Percentiles rank a stretch among this genome's conserved stretches.
Evolutionary conservation across 805 yeast genomes (phyloP).

Genomic region (Candida sonorensis): DNA sequence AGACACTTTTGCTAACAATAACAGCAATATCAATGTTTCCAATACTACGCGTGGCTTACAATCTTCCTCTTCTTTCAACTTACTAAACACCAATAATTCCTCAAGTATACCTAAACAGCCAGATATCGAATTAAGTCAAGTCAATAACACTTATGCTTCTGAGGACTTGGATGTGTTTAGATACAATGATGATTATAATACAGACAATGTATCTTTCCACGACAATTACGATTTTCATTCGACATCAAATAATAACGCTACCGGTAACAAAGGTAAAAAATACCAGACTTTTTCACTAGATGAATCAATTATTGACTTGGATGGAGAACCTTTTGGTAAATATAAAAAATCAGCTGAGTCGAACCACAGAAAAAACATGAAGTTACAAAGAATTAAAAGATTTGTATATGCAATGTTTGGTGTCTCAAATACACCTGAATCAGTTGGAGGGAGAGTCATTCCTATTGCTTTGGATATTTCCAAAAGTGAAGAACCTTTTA

Average conservation of each 20-base stretch:
- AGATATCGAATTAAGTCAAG: constrained; percentile 29
- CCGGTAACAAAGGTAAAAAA: no score
- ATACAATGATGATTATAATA: constrained; percentile 6
- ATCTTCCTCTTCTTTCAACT: no score
- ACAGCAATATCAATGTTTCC: no score
- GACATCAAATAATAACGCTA: no score
- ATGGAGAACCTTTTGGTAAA: constrained; percentile 10
- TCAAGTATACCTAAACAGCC: constrained; percentile 8
- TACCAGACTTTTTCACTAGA: constrained; percentile 3
- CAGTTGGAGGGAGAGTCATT: constrained; percentile 68
- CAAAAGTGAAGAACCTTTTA: constrained; percentile 21
- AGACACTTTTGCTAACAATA: constrained; percentile 7
- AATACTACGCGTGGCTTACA: no score
- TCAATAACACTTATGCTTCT: constrained; percentile 24
- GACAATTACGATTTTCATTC: no score
- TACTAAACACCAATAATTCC: no score
- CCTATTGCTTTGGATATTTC: constrained; percentile 50
- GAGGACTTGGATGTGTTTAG: constrained; percentile 17
- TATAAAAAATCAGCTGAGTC: no score
- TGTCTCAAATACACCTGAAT: constrained; percentile 38
- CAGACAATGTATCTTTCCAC: no score
- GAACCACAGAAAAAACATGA: no score
- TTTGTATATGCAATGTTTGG: constrained; percentile 35
- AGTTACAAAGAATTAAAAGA: constrained; percentile 1
- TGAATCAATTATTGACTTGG: constrained; percentile 23